A percentile compares a stretch with the other conserved stretches of the same genome.
phyloP scores from a whole-genome alignment of 192 early-diverging fungal genomes.

The Coemansia sp. region DNA sequence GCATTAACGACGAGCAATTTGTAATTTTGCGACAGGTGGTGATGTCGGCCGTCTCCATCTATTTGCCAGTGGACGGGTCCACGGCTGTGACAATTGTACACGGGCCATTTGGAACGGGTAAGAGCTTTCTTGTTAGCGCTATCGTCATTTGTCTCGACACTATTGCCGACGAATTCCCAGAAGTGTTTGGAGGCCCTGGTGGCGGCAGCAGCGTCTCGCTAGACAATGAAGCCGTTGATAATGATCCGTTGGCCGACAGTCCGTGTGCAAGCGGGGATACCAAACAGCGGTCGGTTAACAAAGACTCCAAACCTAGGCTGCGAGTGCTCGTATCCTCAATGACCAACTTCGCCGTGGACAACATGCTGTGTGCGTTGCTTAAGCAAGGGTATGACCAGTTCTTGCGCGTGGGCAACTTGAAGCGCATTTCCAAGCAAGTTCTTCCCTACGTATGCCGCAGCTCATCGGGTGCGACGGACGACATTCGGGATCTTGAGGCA shows the following conservation, averaged over 20 bases:
- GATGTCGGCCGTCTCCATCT: slow-evolving; percentile 43
- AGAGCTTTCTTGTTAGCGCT: slow-evolving; percentile 71
- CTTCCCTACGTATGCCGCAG: slow-evolving; percentile 65
- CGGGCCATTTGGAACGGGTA: slow-evolving; percentile 74
- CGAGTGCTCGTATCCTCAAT: slow-evolving; percentile 69
- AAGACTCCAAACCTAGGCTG: slow-evolving; percentile 37
- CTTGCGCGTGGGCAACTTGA: slow-evolving; percentile 72
- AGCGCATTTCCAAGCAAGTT: slow-evolving; percentile 67
- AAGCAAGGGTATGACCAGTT: slow-evolving; percentile 69
- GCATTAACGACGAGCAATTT: slow-evolving; percentile 43
- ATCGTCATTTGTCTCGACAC: slow-evolving; percentile 64
- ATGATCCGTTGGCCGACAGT: neutral
- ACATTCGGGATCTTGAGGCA: slow-evolving; percentile 76
- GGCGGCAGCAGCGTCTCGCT: neutral
- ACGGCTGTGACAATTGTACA: slow-evolving; percentile 48
- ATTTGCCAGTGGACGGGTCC: slow-evolving; percentile 22
- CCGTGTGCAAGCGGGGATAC: neutral
- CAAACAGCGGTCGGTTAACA: slow-evolving; percentile 27
- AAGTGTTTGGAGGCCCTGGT: slow-evolving; percentile 26
- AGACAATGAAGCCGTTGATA: slow-evolving; percentile 5
- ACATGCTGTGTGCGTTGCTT: slow-evolving; percentile 67
- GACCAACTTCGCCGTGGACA: slow-evolving; percentile 82
- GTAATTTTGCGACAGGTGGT: slow-evolving; percentile 27
- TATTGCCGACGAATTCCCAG: slow-evolving; percentile 56
- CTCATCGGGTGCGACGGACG: slow-evolving; percentile 51